Percentiles rank a stretch among this genome's conserved stretches.
Evolutionary conservation across 345 rosid species (phyloP).

Genomic region (Salix dunnii): DNA sequence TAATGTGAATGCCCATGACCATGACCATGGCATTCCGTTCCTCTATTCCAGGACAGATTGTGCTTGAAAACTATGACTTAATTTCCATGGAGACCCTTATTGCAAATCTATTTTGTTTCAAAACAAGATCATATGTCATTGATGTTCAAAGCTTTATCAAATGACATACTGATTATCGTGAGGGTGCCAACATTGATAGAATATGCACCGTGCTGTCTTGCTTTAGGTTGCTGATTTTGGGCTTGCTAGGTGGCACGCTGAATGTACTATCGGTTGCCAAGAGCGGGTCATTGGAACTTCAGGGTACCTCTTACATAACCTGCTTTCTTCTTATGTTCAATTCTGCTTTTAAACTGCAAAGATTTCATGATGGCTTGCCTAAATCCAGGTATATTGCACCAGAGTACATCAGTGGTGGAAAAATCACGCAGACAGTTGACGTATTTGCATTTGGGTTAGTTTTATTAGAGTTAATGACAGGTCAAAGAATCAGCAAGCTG

Average conservation of each 20-base stretch:
- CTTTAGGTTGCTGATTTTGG: slow-evolving; percentile 71
- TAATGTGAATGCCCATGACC: too few relatives aligned
- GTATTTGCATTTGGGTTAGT: slow-evolving; percentile 69
- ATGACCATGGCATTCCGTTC: background rate
- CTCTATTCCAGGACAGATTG: background rate
- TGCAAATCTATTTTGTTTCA: background rate
- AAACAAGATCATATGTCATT: background rate
- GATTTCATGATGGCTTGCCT: slow-evolving; percentile 4
- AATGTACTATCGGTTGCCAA: slow-evolving; percentile 35
- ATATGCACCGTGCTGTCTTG: background rate
- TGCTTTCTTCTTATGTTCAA: background rate
- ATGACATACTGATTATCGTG: background rate
- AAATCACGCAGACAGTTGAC: slow-evolving; percentile 47
- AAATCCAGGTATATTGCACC: slow-evolving; percentile 59
- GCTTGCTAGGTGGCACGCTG: slow-evolving; percentile 62
- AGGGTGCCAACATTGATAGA: background rate
- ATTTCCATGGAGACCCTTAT: background rate
- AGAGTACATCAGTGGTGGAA: slow-evolving; percentile 50
- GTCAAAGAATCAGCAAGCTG: slow-evolving; percentile 44
- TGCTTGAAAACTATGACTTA: background rate
- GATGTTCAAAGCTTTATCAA: background rate
- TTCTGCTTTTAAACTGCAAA: background rate
- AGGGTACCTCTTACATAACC: slow-evolving; percentile 36
- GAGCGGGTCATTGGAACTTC: slow-evolving; percentile 48
- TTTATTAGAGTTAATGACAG: slow-evolving; percentile 58